These are phyloP conservation scores for Colletotrichum coccodes DNA, from an alignment of 2,329 filamentous ascomycete genomes.

Conservation along the genomic window DNA sequence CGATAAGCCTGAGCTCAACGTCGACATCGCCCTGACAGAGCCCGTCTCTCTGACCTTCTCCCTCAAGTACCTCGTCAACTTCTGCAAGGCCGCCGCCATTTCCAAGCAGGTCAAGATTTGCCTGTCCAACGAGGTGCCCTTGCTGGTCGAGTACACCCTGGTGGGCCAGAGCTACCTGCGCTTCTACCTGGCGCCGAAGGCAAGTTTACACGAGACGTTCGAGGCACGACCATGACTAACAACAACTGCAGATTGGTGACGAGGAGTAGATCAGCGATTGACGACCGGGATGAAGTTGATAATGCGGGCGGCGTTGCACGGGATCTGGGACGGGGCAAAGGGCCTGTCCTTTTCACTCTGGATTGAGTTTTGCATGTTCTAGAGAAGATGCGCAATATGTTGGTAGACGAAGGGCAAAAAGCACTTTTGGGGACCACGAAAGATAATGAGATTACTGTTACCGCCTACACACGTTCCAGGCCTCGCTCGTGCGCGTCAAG, in stretches of 20 bases:
- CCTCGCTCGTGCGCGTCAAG: not conserved
- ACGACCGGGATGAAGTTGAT: slow-evolving; percentile 21
- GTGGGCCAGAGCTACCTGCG: slow-evolving; percentile 87
- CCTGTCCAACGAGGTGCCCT: slow-evolving; percentile 94
- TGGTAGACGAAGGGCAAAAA: slow-evolving; percentile 29
- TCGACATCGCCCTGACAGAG: slow-evolving; percentile 91
- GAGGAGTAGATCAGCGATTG: slow-evolving; percentile 44
- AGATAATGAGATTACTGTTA: slow-evolving; percentile 31
- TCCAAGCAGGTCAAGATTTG: slow-evolving; percentile 88
- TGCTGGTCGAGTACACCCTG: slow-evolving; percentile 91
- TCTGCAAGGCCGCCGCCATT: slow-evolving; percentile 95
- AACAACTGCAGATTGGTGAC: slow-evolving; percentile 47
- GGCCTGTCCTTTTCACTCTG: slow-evolving; percentile 26
- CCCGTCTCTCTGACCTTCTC: slow-evolving; percentile 96
- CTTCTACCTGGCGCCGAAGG: slow-evolving; percentile 99
- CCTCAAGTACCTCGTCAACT: slow-evolving; percentile 99
- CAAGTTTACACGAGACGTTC: slow-evolving; percentile 50
- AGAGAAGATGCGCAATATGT: slow-evolving; percentile 18
- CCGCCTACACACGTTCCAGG: not conserved
- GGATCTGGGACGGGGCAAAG: slow-evolving; percentile 23
- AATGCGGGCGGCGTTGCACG: slow-evolving; percentile 34
- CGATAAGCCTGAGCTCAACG: slow-evolving; percentile 87
- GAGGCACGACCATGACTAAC: slow-evolving; percentile 2
- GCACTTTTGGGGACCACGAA: slow-evolving; percentile 29
- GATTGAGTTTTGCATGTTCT: slow-evolving; percentile 32